These are phyloP conservation scores for Gloeopeniophorella convolvens DNA, from an alignment of 768 basidiomycete genomes.

Conservation along the genomic window DNA sequence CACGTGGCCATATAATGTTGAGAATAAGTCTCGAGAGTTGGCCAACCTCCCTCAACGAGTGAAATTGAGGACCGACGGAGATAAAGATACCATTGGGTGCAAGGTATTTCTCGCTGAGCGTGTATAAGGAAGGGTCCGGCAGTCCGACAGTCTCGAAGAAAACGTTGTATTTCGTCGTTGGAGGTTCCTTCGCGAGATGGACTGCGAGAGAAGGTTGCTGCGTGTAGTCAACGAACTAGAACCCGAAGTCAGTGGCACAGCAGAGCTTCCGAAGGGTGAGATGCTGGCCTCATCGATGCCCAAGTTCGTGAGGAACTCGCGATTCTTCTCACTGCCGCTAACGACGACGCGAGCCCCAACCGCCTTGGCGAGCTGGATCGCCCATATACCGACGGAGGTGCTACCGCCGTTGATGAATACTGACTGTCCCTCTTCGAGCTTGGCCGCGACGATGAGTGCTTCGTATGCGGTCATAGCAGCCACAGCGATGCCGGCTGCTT, in stretches of 20 bases:
- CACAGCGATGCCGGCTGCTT: conserved; percentile 59
- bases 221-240: conserved; percentile 56
- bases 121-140: conserved; percentile 42
- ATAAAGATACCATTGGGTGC: conserved; percentile 47
- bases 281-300: conserved; percentile 59
- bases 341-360: conserved; percentile 52
- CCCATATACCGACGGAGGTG: conserved; percentile 59
- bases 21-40: conserved; percentile 4
- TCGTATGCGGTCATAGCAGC: conserved; percentile 55
- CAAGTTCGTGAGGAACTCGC: conserved; percentile 45
- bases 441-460: conserved; percentile 40
- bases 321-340: conserved; percentile 55
- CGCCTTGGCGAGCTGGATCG: conserved; percentile 67
- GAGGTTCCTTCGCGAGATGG: conserved; percentile 39
- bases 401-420: conserved; percentile 70
- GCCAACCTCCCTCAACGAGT: conserved; percentile 4
- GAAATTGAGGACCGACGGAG: conserved; percentile 43
- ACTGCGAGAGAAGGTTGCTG: conserved; percentile 41
- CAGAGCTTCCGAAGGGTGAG: neutral
- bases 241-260: neutral
- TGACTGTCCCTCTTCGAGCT: conserved; percentile 42
- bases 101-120: conserved; percentile 45
- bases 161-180: conserved; percentile 46
- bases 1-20: conserved; percentile 33
- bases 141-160: conserved; percentile 55